A percentile compares a stretch with the other conserved stretches of the same genome.
phyloP scores from a whole-genome alignment of 306 rosid species.

The Parietaria judaica region DNA sequence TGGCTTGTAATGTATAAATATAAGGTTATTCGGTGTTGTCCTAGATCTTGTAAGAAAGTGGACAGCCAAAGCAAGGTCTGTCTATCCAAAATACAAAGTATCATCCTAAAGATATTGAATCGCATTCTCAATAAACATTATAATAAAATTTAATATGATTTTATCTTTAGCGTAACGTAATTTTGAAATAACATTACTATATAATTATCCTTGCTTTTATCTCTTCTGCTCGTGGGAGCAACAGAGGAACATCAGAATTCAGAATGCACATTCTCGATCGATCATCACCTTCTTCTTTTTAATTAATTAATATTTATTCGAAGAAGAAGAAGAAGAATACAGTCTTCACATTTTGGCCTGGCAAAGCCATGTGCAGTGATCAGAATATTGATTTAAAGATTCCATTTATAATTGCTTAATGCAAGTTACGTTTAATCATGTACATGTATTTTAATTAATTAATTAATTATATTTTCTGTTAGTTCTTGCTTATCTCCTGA shows the following conservation, averaged over 20 bases:
- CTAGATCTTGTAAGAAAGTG: conserved; percentile 32
- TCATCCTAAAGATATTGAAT: conserved; percentile 1
- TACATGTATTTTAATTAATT: too few relatives aligned
- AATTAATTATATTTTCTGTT: neutral
- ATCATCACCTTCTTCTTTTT: neutral
- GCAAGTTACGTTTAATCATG: neutral
- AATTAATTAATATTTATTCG: neutral
- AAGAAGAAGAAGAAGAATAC: too few relatives aligned
- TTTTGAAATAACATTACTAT: neutral
- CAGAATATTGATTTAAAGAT: conserved; percentile 19
- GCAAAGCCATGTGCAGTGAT: conserved; percentile 42
- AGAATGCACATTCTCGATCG: conserved; percentile 20
- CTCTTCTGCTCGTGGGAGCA: conserved; percentile 14
- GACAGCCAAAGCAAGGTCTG: conserved; percentile 26
- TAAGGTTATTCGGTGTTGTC: conserved; percentile 11
- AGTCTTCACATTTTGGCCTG: conserved; percentile 25
- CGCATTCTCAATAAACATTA: neutral
- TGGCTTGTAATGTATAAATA: conserved; percentile 21
- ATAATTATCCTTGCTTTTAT: neutral
- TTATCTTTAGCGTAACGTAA: too few relatives aligned
- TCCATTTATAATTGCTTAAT: conserved; percentile 8
- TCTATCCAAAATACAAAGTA: conserved; percentile 8
- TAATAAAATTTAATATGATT: too few relatives aligned
- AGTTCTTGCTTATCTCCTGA: conserved; percentile 9
- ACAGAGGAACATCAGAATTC: conserved; percentile 18